Base-by-base conservation (phyloP, 306 rosid species). In the Psophocarpus tetragonolobus region DNA sequence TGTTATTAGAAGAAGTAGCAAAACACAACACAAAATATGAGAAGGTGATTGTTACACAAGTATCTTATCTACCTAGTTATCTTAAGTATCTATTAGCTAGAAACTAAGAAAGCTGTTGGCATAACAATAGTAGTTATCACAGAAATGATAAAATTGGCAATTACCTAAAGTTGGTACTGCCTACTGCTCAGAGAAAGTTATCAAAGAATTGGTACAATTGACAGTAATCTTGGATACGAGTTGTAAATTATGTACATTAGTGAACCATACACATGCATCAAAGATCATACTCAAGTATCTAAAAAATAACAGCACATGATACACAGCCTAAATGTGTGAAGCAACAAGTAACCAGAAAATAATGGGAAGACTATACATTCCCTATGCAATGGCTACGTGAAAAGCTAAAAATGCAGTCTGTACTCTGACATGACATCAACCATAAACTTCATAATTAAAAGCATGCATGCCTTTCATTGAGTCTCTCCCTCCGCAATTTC, bases 401-500 rank as follows among this genome's bases (percentile, higher is more conserved):
- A 78, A 61, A 27, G 53, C 63, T 45, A 39, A 36, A 51, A 12
- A 53, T 63, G 42, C 65, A 57, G 61, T 50, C 47, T 62, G 44
- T 68, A 77, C 50, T 57, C 20, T 23, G 17, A 57, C 18, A 30
- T 60, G 21, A 44, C 42, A 86, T 62, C 9, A 15, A 65, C 12
- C 17, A 32, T 26, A 32, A 65, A 66, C 12, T 62, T 44, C 65
- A 74, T 17, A 50, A 48, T 41, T 23, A 65, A 36, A 33, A 47
- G 50, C 57, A 77, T 44, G 57, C 91, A 60, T 87, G 78, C 99
- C 91, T 91, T 88, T 95, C 97, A 86, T 95, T 92, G 86, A 95
- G 84, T 81, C 68, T 90, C 80, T 85, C 97, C 85, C 97, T 87
- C 70, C 99, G 87, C 91, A 89, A 73, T 80, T 82, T 92, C 91